phyloP scores from a whole-genome alignment of 2,329 filamentous ascomycete species.

The Claviceps spartinae region DNA sequence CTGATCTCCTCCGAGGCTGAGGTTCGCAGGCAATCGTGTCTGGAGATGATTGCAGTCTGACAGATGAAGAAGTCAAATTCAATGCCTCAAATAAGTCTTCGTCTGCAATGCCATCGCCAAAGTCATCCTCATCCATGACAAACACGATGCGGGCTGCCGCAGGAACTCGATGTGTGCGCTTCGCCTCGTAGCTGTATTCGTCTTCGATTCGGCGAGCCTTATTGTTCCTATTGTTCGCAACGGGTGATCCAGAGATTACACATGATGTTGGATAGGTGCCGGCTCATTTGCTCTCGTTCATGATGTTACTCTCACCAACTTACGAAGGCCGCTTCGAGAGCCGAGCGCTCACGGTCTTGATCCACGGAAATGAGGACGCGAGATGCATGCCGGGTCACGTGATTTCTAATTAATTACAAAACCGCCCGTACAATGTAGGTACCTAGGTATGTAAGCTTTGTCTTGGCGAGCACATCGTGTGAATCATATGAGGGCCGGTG shows the following conservation, averaged over 20 bases:
- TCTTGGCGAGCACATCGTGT: too few species aligned
- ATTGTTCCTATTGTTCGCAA: background rate
- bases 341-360: slow-evolving; percentile 2
- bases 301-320: background rate
- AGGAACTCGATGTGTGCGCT: background rate
- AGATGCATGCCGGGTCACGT: slow-evolving; percentile 18
- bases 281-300: background rate
- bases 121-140: slow-evolving; percentile 45
- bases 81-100: slow-evolving; percentile 51
- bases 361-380: slow-evolving; percentile 12
- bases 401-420: background rate
- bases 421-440: background rate
- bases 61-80: slow-evolving; percentile 32
- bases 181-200: background rate
- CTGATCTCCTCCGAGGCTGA: background rate
- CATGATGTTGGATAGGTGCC: background rate
- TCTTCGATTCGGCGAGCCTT: background rate
- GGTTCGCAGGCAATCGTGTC: background rate
- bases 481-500: too few species aligned
- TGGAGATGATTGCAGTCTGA: slow-evolving; percentile 4
- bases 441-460: too few species aligned
- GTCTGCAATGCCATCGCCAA: slow-evolving; percentile 50
- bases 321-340: background rate
- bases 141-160: background rate
- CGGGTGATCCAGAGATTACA: background rate